Evolutionary conservation across 352 stramenopile species (phyloP).

Genomic region (Globisporangium recalcitrans): DNA sequence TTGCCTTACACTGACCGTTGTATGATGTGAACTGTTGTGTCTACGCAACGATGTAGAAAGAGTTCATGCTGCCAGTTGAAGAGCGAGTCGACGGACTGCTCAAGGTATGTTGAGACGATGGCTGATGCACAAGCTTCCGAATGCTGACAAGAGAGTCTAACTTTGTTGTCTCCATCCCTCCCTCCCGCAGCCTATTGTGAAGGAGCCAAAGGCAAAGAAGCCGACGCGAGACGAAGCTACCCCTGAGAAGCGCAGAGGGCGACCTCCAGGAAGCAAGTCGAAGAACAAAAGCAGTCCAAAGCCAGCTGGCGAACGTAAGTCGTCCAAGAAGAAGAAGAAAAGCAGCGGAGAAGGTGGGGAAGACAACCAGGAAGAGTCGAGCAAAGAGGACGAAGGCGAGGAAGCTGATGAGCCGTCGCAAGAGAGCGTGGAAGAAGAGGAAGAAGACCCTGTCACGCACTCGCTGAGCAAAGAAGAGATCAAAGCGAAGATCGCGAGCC

Average conservation of each 20-base stretch:
- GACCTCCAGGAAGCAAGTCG: constrained; percentile 31
- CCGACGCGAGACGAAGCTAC: constrained; percentile 14
- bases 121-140: background rate
- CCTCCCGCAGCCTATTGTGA: constrained; percentile 8
- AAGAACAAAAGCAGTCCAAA: constrained; percentile 29
- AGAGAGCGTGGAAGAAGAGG: constrained; percentile 28
- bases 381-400: constrained; percentile 11
- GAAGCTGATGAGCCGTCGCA: constrained; percentile 12
- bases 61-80: constrained; percentile 43
- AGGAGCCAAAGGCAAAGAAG: constrained; percentile 17
- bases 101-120: constrained; percentile 22
- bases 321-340: constrained; percentile 23
- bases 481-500: constrained; percentile 65
- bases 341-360: constrained; percentile 7
- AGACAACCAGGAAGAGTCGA: constrained; percentile 9
- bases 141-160: background rate
- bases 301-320: constrained; percentile 9
- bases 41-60: constrained; percentile 37
- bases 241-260: constrained; percentile 42
- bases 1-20: background rate
- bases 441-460: constrained; percentile 29
- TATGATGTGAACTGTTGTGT: constrained; percentile 6
- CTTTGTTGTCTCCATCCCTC: background rate
- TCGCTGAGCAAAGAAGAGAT: constrained; percentile 71
- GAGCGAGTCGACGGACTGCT: constrained; percentile 52